Evolutionary conservation across 176 grass and related monocot species (phyloP), one percentile per base, ranked within the genome.

Genomic region (Rhynchospora breviuscula): DNA sequence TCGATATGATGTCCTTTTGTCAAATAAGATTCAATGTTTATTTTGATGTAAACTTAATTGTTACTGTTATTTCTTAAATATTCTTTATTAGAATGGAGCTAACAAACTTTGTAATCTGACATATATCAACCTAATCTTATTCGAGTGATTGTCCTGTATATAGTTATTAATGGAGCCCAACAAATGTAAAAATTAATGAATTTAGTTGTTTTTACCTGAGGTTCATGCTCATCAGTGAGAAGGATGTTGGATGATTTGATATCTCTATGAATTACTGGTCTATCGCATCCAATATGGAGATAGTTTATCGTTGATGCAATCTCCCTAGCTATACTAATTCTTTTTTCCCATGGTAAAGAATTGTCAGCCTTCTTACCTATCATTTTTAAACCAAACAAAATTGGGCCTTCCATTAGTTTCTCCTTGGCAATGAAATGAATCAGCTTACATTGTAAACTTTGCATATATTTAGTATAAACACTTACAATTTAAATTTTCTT

Each of bases 191-290:
- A 66, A 7, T 17, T 67, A 67, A 12, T 67, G 33, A n/a, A n/a
- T 44, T 44, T 69, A 57, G 22, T 76, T 48, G 3, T 0, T 69
- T 2, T 53, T 67, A 95, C 96, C 96, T 95, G 93, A 53, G 93
- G 89, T 70, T 95, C 83, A 31, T 89, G 87, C 7, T 92, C 88
- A 13, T 93, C 87, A 0, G 86, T 82, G 80, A 99, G 91, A 52
- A 99, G 97, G 80, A 99, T 93, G 88, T 99, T 99, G n/a, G 93
- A 95, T 44, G 97, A 95, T 74, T 99, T 99, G 86, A 99, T 87
- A 83, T 99, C 97, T 74, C 97, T 57, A 85, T 99, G 97, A 73
- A 99, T 92, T 79, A 95, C 91, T 23, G 96, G 89, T 72, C 84
- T 87, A 58, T 93, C 54, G 65, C 64, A 67, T 86, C 81, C 96